Conservation (phyloP, 2,329 filamentous ascomycete species). For the Arthrobotrys conoides region DNA sequence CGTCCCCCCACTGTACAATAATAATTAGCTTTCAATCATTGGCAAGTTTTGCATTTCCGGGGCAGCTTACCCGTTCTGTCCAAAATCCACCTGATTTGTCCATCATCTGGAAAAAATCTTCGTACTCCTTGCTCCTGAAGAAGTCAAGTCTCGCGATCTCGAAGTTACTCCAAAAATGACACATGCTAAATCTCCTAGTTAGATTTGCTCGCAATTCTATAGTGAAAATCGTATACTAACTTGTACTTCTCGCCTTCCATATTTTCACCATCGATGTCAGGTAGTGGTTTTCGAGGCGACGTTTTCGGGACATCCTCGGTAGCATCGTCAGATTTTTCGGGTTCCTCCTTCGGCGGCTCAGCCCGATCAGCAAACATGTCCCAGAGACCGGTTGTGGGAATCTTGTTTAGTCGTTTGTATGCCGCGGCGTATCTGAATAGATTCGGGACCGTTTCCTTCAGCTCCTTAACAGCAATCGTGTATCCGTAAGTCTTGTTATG, state of each 20-base stretch:
- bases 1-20: slow-evolving; percentile 90
- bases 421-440: slow-evolving; percentile 99
- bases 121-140: slow-evolving; percentile 97
- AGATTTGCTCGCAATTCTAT: slow-evolving; percentile 4
- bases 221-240: slow-evolving; percentile 14
- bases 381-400: slow-evolving; percentile 93
- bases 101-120: slow-evolving; percentile 99
- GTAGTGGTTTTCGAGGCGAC: slow-evolving; percentile 77
- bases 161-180: slow-evolving; percentile 99
- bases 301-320: slow-evolving; percentile 85
- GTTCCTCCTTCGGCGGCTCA: slow-evolving; percentile 71
- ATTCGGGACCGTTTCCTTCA: slow-evolving; percentile 97
- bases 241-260: slow-evolving; percentile 99
- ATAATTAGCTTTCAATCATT: slow-evolving; percentile 62
- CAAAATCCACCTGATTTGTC: slow-evolving; percentile 97
- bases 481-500: slow-evolving; percentile 98
- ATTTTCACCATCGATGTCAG: slow-evolving; percentile 86
- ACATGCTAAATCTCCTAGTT: slow-evolving; percentile 74
- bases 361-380: slow-evolving; percentile 95
- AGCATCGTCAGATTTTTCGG: slow-evolving; percentile 73
- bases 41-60: not conserved
- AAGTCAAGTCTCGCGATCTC: slow-evolving; percentile 95
- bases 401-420: slow-evolving; percentile 92
- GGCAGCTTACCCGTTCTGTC: slow-evolving; percentile 89
- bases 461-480: slow-evolving; percentile 97